A percentile compares a stretch with the other conserved stretches of the same genome.
Evolutionary conservation across 805 yeast genomes (phyloP).

Genomic region (Metschnikowia koreensis): DNA sequence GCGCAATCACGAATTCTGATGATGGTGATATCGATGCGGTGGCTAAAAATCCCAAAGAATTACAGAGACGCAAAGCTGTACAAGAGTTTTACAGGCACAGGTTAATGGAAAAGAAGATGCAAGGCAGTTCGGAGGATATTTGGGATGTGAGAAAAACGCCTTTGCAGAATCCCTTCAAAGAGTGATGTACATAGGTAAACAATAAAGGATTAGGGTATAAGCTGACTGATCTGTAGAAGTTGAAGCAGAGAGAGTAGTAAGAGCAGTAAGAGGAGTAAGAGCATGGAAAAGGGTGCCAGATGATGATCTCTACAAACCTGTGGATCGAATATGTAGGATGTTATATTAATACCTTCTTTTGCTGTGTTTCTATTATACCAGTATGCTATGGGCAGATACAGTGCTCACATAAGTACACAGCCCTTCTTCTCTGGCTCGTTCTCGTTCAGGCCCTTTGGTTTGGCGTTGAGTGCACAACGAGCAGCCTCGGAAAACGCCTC

Average conservation of each 20-base stretch:
- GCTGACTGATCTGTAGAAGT: too few relatives aligned
- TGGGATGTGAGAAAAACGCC: slow-evolving; percentile 57
- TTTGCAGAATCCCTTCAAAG: slow-evolving; percentile 39
- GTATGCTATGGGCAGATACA: background rate
- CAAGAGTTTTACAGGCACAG: slow-evolving; percentile 70
- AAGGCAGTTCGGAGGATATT: slow-evolving; percentile 80
- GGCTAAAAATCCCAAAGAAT: slow-evolving; percentile 44
- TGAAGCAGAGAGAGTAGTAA: too few relatives aligned
- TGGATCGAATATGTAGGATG: too few relatives aligned
- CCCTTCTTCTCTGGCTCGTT: slow-evolving; percentile 42
- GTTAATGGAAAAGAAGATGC: slow-evolving; percentile 56
- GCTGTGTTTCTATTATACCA: background rate
- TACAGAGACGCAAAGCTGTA: slow-evolving; percentile 47
- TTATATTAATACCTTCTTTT: background rate
- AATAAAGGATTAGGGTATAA: too few relatives aligned
- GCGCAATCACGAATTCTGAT: slow-evolving; percentile 23
- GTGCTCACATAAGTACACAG: slow-evolving; percentile 37
- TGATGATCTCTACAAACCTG: too few relatives aligned
- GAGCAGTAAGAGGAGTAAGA: too few relatives aligned
- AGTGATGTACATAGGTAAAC: slow-evolving; percentile 9
- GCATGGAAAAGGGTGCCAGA: too few relatives aligned
- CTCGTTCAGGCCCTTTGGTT: slow-evolving; percentile 68
- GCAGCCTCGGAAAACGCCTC: slow-evolving; percentile 99
- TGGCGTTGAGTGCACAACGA: slow-evolving; percentile 89
- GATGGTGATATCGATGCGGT: slow-evolving; percentile 35